Conservation (phyloP, 1,284 basidiomycete genomes). For the Salmacisia buchloeana region DNA sequence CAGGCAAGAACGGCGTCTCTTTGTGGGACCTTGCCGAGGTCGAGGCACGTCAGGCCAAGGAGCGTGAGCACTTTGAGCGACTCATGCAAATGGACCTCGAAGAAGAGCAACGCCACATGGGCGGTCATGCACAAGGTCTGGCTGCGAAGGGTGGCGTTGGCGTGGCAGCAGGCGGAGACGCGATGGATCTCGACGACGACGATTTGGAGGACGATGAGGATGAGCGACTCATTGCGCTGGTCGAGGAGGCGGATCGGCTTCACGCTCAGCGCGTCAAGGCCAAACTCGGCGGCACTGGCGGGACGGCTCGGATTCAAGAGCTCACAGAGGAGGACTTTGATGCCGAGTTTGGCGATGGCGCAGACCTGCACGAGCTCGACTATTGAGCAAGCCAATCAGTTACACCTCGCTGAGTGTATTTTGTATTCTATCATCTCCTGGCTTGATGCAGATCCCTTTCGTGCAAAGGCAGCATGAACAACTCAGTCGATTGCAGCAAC, state of each 20-base stretch:
- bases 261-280: neutral
- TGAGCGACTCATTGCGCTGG: neutral
- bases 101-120: neutral
- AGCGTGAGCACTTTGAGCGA: conserved; percentile 55
- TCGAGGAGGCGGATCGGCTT: conserved; percentile 1
- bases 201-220: conserved; percentile 10
- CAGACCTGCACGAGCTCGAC: conserved; percentile 50
- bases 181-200: conserved; percentile 11
- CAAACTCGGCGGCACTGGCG: neutral
- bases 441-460: no score
- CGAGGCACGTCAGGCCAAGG: conserved; percentile 71
- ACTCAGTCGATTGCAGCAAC: no score
- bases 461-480: no score
- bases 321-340: conserved; percentile 34
- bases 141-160: conserved; percentile 21
- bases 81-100: conserved; percentile 30
- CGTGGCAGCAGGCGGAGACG: conserved; percentile 21
- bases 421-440: no score
- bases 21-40: conserved; percentile 88
- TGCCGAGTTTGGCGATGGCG: conserved; percentile 28
- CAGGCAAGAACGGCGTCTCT: conserved; percentile 73
- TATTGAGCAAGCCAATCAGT: no score
- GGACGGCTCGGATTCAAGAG: neutral
- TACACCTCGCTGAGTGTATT: no score
- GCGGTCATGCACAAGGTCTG: neutral